Percentiles rank a stretch among this genome's conserved stretches.
phyloP scores from a whole-genome alignment of 768 basidiomycete species.

The Amylocystis lapponica region DNA sequence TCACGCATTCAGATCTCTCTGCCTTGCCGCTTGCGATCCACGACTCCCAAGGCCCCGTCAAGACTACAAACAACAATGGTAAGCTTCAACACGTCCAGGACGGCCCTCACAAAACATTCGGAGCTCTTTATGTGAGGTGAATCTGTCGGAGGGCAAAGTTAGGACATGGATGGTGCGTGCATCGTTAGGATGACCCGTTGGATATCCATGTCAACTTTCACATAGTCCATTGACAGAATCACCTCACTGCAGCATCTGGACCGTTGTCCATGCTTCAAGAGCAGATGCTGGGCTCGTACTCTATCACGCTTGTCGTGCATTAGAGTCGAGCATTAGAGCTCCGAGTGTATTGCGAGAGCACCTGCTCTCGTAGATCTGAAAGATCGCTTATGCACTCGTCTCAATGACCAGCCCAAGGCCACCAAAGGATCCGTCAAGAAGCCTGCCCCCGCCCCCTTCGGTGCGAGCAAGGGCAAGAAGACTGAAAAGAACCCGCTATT shows the following conservation, averaged over 20 bases:
- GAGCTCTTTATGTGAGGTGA: conserved; percentile 8
- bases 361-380: conserved; percentile 21
- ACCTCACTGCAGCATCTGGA: conserved; percentile 7
- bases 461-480: conserved; percentile 68
- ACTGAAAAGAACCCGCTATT: conserved; percentile 93
- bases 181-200: conserved; percentile 9
- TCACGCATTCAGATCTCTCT: no score
- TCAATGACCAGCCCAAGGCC: conserved; percentile 90
- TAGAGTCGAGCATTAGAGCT: conserved; percentile 44
- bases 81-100: conserved; percentile 3
- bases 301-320: conserved; percentile 13
- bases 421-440: conserved; percentile 73
- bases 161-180: conserved; percentile 25
- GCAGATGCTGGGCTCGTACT: conserved; percentile 36
- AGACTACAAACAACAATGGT: conserved; percentile 18
- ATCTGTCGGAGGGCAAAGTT: conserved; percentile 8
- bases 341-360: conserved; percentile 37
- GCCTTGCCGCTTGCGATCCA: no score
- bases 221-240: conserved; percentile 7
- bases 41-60: conserved; percentile 9
- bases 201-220: neutral
- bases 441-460: conserved; percentile 79
- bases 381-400: conserved; percentile 48
- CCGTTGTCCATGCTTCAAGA: conserved; percentile 10
- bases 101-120: conserved; percentile 9